Conservation (phyloP, 2,329 filamentous ascomycete species). For the Cephalotrichum gorgonifer region DNA sequence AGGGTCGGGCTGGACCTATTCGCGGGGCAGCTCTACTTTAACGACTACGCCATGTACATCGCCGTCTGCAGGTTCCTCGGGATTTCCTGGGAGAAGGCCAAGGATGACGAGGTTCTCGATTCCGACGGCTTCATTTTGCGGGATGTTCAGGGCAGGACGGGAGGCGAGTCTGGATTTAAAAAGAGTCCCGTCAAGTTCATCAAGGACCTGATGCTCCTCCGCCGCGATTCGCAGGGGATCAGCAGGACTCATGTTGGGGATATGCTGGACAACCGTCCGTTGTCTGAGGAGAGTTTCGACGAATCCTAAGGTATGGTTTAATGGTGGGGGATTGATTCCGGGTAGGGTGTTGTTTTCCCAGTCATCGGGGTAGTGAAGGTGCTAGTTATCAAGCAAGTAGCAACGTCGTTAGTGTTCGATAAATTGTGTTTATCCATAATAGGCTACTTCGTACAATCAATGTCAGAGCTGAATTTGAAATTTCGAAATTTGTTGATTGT, state of each 20-base stretch:
- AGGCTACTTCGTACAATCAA: no score
- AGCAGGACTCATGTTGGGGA: slow-evolving; percentile 30
- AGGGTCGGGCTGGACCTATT: slow-evolving; percentile 51
- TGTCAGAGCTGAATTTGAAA: no score
- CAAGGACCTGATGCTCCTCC: slow-evolving; percentile 22
- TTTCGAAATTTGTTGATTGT: no score
- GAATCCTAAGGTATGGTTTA: no score
- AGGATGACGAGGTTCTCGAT: slow-evolving; percentile 10
- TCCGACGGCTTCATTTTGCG: slow-evolving; percentile 24
- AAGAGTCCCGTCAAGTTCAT: slow-evolving; percentile 27
- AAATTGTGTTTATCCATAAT: no score
- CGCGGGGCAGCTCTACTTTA: slow-evolving; percentile 56
- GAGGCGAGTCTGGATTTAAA: slow-evolving; percentile 14
- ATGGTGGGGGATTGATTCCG: no score
- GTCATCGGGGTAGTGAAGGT: no score
- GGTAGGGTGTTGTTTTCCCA: no score
- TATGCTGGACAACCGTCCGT: slow-evolving; percentile 20
- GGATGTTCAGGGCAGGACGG: background rate
- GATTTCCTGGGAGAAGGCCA: slow-evolving; percentile 21
- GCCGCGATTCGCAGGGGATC: slow-evolving; percentile 24
- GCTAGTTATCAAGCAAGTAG: no score
- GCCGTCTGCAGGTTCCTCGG: slow-evolving; percentile 41
- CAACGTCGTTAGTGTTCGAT: no score
- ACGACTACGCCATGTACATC: slow-evolving; percentile 41
- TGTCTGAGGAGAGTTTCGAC: slow-evolving; percentile 13